Evolutionary conservation across 352 stramenopile species (phyloP), one percentile per base, ranked within the genome.

Genomic region (Globisporangium emineosum): DNA sequence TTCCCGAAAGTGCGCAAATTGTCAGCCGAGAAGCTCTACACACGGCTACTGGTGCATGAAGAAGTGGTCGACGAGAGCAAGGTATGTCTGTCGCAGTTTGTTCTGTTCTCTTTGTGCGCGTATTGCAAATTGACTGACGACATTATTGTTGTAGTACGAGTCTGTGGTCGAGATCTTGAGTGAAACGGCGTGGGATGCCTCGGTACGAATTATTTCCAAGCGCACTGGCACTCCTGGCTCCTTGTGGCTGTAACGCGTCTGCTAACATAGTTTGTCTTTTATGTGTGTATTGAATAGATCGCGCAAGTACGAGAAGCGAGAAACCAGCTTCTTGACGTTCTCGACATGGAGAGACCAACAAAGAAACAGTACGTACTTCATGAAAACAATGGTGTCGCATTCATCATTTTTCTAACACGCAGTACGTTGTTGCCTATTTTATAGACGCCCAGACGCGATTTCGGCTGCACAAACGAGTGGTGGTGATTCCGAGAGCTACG

Each of bases 1-100:
- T 97, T 94, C 60, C 90, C 90, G 0, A 91, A 86, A 57, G 79
- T 97, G 21, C 83, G 90, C 35, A 95, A 95, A 62, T 40, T 89
- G 19, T 89, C 84, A 15, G 89, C 89, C 2, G 86, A 96, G 67
- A 82, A 81, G 29, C 73, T 97, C 19, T 96, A 96, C 76, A 91
- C 89, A 9, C 76, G 84, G 25, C 61, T 94, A 53, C 65, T 94
- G 21, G 70, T 94, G 40, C 73, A 93, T 60, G 84, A 93, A 61
- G 83, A 91, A 40, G 65, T 93, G 37, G 51, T 92, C 29, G 70
- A 83, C 27, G 70, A 89, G 62, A 69, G 72, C 45, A 90, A 90
- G 79, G 83, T 91, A 56, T 8, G 60, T 70, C 25, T 29, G n/a
- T 35, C 8, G 19, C 23, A 12, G 25, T 13, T 32, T 13, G 6